Evolutionary conservation across 306 rosid species (phyloP).

Genomic region (Corylus avellana): DNA sequence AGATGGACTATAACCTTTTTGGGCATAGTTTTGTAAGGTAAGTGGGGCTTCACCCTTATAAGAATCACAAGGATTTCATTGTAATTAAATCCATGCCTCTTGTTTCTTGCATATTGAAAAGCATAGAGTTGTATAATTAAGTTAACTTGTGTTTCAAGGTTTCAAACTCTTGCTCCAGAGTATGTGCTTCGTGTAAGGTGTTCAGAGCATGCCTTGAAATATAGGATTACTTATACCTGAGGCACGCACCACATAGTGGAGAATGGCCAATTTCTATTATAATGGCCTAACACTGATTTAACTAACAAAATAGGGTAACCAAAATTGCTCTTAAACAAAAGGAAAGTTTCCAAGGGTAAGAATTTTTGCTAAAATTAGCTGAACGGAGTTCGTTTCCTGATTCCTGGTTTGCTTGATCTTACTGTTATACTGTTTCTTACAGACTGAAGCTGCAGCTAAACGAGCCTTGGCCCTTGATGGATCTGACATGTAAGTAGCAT

Average conservation of each 20-base stretch:
- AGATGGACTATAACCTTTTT: background rate
- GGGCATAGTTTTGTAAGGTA: background rate
- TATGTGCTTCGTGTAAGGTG: background rate
- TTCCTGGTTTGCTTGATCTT: slow-evolving; percentile 17
- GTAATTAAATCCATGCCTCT: background rate
- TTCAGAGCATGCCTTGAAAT: background rate
- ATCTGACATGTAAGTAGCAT: slow-evolving; percentile 81
- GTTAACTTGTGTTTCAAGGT: background rate
- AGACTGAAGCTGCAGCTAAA: slow-evolving; percentile 95
- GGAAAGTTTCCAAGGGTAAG: slow-evolving; percentile 3
- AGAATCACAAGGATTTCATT: background rate
- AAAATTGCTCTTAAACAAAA: background rate
- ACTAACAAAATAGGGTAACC: background rate
- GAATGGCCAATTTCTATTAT: background rate
- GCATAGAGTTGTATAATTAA: background rate
- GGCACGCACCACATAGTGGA: background rate
- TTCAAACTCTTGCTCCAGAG: background rate
- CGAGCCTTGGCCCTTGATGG: slow-evolving; percentile 91
- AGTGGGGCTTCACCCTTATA: background rate
- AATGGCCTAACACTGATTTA: background rate
- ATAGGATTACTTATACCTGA: background rate
- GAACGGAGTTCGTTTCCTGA: background rate
- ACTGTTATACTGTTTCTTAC: slow-evolving; percentile 26
- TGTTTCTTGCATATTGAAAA: background rate
- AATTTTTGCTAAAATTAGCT: background rate